These are phyloP conservation scores for Cercospora sesami DNA, from an alignment of 2,329 filamentous ascomycete genomes.

Conservation along the genomic window DNA sequence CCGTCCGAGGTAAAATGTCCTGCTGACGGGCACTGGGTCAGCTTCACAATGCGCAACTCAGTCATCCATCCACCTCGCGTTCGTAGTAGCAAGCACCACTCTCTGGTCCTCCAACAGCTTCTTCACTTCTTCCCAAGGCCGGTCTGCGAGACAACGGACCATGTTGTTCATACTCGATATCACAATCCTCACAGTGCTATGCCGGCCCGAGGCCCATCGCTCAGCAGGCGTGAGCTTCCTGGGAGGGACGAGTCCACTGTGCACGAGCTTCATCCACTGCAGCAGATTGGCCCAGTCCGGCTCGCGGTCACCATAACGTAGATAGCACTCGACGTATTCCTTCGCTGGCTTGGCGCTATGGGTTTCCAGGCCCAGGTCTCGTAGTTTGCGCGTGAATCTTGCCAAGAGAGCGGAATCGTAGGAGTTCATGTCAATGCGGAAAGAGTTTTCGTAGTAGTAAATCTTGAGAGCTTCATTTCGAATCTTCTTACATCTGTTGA, in stretches of 20 bases:
- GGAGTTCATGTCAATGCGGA: constrained; percentile 4
- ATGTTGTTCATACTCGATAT: neutral
- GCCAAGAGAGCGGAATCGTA: neutral
- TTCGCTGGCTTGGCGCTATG: neutral
- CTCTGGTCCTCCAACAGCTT: constrained; percentile 8
- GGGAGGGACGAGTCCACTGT: constrained; percentile 1
- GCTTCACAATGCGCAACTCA: neutral
- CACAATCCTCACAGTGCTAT: constrained; percentile 5
- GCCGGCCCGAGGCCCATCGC: neutral
- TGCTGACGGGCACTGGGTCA: neutral
- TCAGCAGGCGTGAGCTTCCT: neutral
- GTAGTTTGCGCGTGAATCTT: neutral
- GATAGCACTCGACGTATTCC: neutral
- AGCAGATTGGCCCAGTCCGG: constrained; percentile 12
- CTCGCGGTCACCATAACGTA: neutral
- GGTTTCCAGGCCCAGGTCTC: neutral
- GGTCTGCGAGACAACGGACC: neutral
- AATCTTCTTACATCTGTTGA: constrained; percentile 3
- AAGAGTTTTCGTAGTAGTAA: constrained; percentile 18
- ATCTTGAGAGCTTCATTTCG: constrained; percentile 13
- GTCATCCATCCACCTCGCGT: constrained; percentile 5
- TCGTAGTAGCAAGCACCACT: constrained; percentile 2
- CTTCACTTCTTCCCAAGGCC: constrained; percentile 7
- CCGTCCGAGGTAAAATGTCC: neutral
- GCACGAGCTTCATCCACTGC: constrained; percentile 1